Evolutionary conservation across 2,329 filamentous ascomycete species (phyloP).

Genomic region (Microcyclosporella mali): DNA sequence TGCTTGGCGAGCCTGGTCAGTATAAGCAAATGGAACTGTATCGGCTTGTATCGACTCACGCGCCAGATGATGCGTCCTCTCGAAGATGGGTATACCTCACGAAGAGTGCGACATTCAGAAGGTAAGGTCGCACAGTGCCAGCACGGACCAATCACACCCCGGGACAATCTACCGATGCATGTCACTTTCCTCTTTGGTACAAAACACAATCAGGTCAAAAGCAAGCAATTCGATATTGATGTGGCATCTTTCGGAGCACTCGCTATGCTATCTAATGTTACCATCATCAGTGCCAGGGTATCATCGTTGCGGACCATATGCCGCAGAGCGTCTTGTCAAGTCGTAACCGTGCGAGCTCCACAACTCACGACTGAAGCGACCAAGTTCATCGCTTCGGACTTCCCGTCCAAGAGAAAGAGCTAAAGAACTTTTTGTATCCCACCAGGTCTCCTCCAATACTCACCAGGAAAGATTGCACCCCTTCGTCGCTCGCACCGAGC

Average conservation of each 20-base stretch:
- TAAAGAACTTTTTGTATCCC: slow-evolving; percentile 43
- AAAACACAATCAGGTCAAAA: too few relatives aligned
- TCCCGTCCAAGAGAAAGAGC: slow-evolving; percentile 39
- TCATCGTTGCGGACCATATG: slow-evolving; percentile 2
- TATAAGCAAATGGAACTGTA: too few relatives aligned
- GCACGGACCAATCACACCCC: slow-evolving; percentile 1
- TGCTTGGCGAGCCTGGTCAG: too few relatives aligned
- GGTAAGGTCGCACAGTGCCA: too few relatives aligned
- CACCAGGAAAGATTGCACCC: slow-evolving; percentile 59
- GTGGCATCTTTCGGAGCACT: too few relatives aligned
- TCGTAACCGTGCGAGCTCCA: background rate
- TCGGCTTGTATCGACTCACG: too few relatives aligned
- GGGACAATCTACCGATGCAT: too few relatives aligned
- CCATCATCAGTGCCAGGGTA: background rate
- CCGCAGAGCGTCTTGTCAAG: background rate
- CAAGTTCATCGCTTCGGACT: slow-evolving; percentile 17
- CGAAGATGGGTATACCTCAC: too few relatives aligned
- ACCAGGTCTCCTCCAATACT: slow-evolving; percentile 42
- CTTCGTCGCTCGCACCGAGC: slow-evolving; percentile 59
- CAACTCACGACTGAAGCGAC: background rate
- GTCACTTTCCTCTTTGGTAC: too few relatives aligned
- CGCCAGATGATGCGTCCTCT: too few relatives aligned
- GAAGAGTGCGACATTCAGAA: too few relatives aligned
- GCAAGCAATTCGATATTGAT: too few relatives aligned
- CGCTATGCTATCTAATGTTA: background rate